Conservation (phyloP, 768 basidiomycete genomes). For the Sistotremastrum niveocremeum region DNA sequence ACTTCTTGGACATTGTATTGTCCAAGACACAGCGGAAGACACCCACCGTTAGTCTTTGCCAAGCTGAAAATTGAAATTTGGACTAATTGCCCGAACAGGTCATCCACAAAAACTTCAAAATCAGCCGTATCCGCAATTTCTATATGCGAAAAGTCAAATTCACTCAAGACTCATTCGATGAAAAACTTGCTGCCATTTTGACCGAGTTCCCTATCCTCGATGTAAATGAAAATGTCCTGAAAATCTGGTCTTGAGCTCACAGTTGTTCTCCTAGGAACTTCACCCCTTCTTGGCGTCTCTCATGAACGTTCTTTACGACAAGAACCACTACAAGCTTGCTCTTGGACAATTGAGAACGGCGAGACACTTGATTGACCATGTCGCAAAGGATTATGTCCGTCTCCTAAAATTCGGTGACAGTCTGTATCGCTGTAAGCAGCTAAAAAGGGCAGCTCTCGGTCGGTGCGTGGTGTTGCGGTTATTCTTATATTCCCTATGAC, state of each 20-base stretch:
- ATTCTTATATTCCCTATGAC: neutral
- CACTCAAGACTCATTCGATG: constrained; percentile 92
- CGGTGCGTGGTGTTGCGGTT: constrained; percentile 40
- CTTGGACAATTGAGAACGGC: constrained; percentile 94
- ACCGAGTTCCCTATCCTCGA: constrained; percentile 96
- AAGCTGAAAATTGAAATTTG: constrained; percentile 1
- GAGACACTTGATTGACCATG: constrained; percentile 90
- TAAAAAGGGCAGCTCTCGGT: constrained; percentile 94
- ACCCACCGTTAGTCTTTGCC: constrained; percentile 52
- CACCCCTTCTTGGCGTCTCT: constrained; percentile 94
- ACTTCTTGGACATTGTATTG: constrained; percentile 89
- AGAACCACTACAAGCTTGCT: constrained; percentile 99
- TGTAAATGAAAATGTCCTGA: constrained; percentile 33
- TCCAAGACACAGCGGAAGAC: constrained; percentile 96
- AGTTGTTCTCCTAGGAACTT: constrained; percentile 43
- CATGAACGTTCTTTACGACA: constrained; percentile 98
- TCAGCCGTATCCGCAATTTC: constrained; percentile 92
- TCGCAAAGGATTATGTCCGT: constrained; percentile 94
- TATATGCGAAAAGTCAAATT: constrained; percentile 99
- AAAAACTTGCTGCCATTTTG: constrained; percentile 86
- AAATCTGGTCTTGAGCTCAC: neutral
- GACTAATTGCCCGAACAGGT: constrained; percentile 35
- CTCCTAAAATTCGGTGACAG: constrained; percentile 97
- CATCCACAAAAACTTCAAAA: constrained; percentile 99
- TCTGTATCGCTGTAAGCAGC: constrained; percentile 95